phyloP scores from a whole-genome alignment of 2,329 filamentous ascomycete species.

The Ceratocystis cacaofunesta region DNA sequence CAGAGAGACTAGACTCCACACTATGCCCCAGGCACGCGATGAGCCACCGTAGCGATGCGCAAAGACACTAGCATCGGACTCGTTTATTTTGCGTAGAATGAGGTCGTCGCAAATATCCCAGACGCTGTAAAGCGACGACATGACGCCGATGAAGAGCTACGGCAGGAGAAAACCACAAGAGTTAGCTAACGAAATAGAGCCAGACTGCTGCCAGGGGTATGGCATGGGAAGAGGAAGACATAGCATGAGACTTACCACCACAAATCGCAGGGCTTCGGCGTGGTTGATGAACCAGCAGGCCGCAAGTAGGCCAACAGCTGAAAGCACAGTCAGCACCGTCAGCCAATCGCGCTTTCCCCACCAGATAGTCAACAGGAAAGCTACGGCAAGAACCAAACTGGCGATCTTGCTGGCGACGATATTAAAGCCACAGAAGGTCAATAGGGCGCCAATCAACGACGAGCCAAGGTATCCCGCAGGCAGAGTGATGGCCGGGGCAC shows the following conservation, averaged over 20 bases:
- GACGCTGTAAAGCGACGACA: slow-evolving; percentile 65
- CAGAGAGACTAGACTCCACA: slow-evolving; percentile 61
- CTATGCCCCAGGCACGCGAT: slow-evolving; percentile 65
- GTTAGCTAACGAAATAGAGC: not conserved
- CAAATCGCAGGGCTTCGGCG: slow-evolving; percentile 56
- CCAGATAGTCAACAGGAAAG: slow-evolving; percentile 67
- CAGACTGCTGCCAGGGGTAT: no score
- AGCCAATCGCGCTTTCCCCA: slow-evolving; percentile 69
- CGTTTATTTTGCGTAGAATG: slow-evolving; percentile 66
- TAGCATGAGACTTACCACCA: slow-evolving; percentile 37
- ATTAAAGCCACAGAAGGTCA: slow-evolving; percentile 69
- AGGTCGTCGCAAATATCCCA: slow-evolving; percentile 80
- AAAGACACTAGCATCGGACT: slow-evolving; percentile 65
- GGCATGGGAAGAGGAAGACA: not conserved
- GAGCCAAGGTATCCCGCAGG: slow-evolving; percentile 68
- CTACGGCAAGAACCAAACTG: slow-evolving; percentile 55
- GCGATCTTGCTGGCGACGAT: slow-evolving; percentile 71
- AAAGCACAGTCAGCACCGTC: slow-evolving; percentile 53
- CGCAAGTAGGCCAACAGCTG: slow-evolving; percentile 55
- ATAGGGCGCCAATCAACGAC: slow-evolving; percentile 58
- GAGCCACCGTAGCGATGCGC: slow-evolving; percentile 64
- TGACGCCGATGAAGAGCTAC: slow-evolving; percentile 64
- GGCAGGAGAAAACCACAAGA: not conserved
- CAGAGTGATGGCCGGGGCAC: slow-evolving; percentile 53
- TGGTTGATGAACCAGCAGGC: slow-evolving; percentile 70